Evolutionary conservation across 805 yeast genomes (phyloP).

Genomic region (Naumovozyma castellii): DNA sequence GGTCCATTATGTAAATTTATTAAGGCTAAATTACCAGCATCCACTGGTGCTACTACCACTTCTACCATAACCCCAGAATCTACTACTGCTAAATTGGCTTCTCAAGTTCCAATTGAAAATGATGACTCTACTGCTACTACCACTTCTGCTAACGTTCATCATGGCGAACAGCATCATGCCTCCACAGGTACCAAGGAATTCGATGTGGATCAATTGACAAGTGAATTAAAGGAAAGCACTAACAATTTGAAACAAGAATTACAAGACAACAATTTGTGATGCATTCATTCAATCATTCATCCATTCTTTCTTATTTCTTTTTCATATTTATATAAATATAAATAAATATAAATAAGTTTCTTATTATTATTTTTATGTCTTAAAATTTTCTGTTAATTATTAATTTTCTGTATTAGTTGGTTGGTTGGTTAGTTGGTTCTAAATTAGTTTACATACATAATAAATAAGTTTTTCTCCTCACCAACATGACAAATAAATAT

Average conservation of each 20-base stretch:
- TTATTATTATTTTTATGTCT: neutral
- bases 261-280: conserved; percentile 20
- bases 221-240: conserved; percentile 14
- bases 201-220: conserved; percentile 16
- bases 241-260: conserved; percentile 29
- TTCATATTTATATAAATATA: neutral
- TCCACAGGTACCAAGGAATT: conserved; percentile 12
- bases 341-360: neutral
- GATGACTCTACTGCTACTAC: conserved; percentile 18
- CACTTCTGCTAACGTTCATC: conserved; percentile 29
- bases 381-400: too few relatives aligned
- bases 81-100: conserved; percentile 20
- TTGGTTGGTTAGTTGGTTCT: too few relatives aligned
- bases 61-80: conserved; percentile 8
- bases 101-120: conserved; percentile 20
- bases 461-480: too few relatives aligned
- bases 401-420: too few relatives aligned
- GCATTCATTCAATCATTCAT: neutral
- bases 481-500: too few relatives aligned
- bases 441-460: too few relatives aligned
- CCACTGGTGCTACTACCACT: conserved; percentile 36
- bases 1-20: conserved; percentile 60
- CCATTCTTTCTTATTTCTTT: neutral
- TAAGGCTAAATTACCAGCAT: conserved; percentile 28
- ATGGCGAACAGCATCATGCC: conserved; percentile 33